Base-by-base conservation (phyloP, 2,329 filamentous ascomycete genomes). In the Aspergillus fumigatus region DNA sequence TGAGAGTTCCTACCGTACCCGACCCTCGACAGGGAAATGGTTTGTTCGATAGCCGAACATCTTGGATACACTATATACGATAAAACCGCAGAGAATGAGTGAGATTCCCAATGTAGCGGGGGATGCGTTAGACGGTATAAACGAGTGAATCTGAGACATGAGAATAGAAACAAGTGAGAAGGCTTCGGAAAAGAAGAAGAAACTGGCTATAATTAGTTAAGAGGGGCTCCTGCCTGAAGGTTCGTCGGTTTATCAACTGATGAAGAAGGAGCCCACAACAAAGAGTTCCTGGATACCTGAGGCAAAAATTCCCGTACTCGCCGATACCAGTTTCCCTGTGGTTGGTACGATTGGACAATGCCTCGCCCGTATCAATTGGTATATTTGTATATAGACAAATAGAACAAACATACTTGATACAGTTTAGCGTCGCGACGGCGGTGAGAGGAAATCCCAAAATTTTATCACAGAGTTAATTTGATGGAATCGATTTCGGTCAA, bases 1-100 rank as follows among this genome's bases (percentile, higher is more conserved):
- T 57, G n/a, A 35, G 32, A 47, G 7, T 32, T 21, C 14, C 11
- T 27, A 14, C 65, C 79, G 65, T 76, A 94, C 92, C 80, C 88
- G 89, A 72, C 91, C 91, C 66, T 92, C 86, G 10, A 97, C 89
- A 51, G 87, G 84, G 78, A 97, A 91, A 60, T 91, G 83, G 70
- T 96, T 91, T 47, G 21, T 47, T 64, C 83, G 87, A 49, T 63
- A 56, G 10, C 65, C 70, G 56, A 76, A 65, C 76, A 78, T 75
- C 47, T 71, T 72, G 62, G 65, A 65, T 48, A 69, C 52, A 48
- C 66, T 63, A 55, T 71, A 75, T 52, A 70, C 56, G 54, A 75
- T 65, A 50, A 70, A 51, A 51, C 65, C 64, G 58, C 70, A 67
- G 55, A 70, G 48, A 58, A 71, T 62, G 67, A 69, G 60, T 23